Base-by-base conservation (phyloP, 257 asterid species). In the Coffea eugenioides region DNA sequence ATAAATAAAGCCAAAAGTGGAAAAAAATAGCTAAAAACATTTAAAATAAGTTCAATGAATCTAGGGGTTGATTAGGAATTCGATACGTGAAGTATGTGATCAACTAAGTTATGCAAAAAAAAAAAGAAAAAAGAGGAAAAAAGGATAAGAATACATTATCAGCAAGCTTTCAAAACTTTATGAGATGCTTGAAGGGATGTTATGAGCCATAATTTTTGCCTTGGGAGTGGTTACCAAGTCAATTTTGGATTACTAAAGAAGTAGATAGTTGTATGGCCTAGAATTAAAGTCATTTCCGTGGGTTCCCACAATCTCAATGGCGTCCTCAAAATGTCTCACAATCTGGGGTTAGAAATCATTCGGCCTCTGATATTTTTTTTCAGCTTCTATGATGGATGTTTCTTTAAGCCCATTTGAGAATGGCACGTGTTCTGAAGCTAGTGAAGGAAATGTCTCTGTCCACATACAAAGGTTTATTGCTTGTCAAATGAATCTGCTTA, bases 101-200 rank as follows among this genome's bases (percentile, higher is more conserved):
- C 8, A 79, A 64, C 2, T 41, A 46, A 68, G 8, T 27, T 25
- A 39, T 39, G 43, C 21, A 12, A 18, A 43, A 27, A 15, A 36
- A 76, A 41, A 23, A 23, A 71, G 54, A 12, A 39, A 0, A 39
- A 39, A 6, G n/a, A 34, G 49, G 41, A 39, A 48, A 51, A 18
- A 10, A 54, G 59, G 69, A 65, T 74, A 41, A 57, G 70, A 43
- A 73, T 41, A 77, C 57, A 34, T 67, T 41, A 51, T 71, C 69
- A 67, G 7, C 67, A 61, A 79, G 69, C 52, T 66, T 43, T 76
- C 31, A 56, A 27, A 61, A 54, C 82, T 85, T 85, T 77, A 45
- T 69, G 31, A 82, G 86, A 86, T 79, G 78, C 81, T 76, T 61
- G 72, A 66, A 71, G 80, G 84, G 81, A 36, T 61, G 74, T 66